Base-by-base conservation (phyloP, 2,329 filamentous ascomycete genomes). In the Apiospora sp. region DNA sequence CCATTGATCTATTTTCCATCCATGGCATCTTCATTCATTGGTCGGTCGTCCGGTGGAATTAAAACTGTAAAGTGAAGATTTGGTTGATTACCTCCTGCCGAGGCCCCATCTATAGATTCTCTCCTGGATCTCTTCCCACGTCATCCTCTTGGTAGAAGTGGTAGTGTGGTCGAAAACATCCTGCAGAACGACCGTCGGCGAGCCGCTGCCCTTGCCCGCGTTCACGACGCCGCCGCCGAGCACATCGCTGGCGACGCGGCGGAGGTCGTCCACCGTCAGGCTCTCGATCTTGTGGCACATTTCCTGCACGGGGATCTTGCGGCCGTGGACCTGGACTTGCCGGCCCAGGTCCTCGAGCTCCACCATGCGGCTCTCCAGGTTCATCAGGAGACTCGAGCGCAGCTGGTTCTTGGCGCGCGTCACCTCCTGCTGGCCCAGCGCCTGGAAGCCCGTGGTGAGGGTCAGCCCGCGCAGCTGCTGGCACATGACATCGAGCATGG, bases 361-460 rank as follows among this genome's bases (percentile, higher is more conserved):
- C 13, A 99, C 95, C 95, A 99, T 98, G 73, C 96, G 90, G 77
- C 92, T 95, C 85, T 99, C 96, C 41, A 99, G 90, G 84, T 99
- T 99, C 96, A 99, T 99, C 69, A 99, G 89, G 54, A 99, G 87
- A 72, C 91, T 93, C 19, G 92, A 95, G 58, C 95, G 91, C 22
- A 99, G 90, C 85, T 99, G 96, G 83, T 99, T 99, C 89, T 99
- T 99, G 24, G 96, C 96, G 69, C 96, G 92, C 80, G 92, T 91
- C 72, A 99, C 96, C 84, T 99, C 96, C 48, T 86, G 88, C 2
- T 90, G 84, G 76, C 92, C 90, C 13, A 99, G 87, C 2, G 92
- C 88, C 0, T 90, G 87, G 81, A 92, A 94, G 41, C 95, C 95
- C 0, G 87, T 89, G 71, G 95, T 92, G 37, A 94, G 86, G 4